Conservation (phyloP, 176 grass and related monocot species). For the Raddia guianensis region DNA sequence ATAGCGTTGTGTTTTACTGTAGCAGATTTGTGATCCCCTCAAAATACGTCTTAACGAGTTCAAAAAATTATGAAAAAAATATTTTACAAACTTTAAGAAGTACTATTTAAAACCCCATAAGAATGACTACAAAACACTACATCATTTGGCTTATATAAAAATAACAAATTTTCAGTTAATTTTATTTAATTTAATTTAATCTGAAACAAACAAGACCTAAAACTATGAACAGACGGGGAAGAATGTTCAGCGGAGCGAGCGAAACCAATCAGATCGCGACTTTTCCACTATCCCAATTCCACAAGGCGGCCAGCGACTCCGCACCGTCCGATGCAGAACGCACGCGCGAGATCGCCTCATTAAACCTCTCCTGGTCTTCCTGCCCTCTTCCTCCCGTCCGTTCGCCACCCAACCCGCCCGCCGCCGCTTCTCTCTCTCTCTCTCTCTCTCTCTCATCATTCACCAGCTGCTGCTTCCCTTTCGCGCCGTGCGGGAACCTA, state of each 20-base stretch:
- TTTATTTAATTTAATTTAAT: too few relatives aligned
- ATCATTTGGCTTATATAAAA: too few relatives aligned
- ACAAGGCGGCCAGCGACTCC: slow-evolving; percentile 8
- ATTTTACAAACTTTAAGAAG: too few relatives aligned
- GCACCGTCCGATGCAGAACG: slow-evolving; percentile 36
- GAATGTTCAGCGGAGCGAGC: neutral
- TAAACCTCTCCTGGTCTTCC: neutral
- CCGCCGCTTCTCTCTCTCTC: neutral
- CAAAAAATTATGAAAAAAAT: too few relatives aligned
- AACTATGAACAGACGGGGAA: too few relatives aligned
- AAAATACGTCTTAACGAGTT: too few relatives aligned
- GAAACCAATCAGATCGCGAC: slow-evolving; percentile 16
- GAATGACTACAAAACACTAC: too few relatives aligned
- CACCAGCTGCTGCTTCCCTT: slow-evolving; percentile 36
- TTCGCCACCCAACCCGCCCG: neutral
- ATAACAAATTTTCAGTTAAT: too few relatives aligned
- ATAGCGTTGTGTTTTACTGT: too few relatives aligned
- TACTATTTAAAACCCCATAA: too few relatives aligned
- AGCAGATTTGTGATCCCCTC: too few relatives aligned
- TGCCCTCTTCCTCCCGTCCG: neutral
- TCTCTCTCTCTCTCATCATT: neutral
- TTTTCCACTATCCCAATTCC: slow-evolving; percentile 25
- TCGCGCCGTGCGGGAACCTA: slow-evolving; percentile 10
- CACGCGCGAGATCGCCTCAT: slow-evolving; percentile 34
- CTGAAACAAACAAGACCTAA: too few relatives aligned